These are phyloP conservation scores for Trypethelium eluteriae DNA, from an alignment of 495 filamentous ascomycete species.

Conservation along the genomic window DNA sequence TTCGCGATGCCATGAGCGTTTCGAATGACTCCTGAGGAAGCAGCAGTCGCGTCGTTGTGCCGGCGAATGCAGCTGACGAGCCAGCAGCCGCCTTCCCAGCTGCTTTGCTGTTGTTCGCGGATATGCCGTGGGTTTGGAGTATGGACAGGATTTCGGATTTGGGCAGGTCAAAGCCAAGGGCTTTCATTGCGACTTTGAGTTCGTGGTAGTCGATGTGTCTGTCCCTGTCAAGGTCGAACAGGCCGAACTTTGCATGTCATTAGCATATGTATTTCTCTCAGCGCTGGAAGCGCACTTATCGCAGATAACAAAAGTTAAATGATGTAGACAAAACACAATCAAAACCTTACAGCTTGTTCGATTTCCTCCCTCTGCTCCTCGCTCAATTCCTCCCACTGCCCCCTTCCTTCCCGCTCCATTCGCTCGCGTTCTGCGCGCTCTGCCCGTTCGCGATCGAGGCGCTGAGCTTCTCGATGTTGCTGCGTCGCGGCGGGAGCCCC, in stretches of 20 bases:
- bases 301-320: conserved; percentile 4
- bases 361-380: conserved; percentile 88
- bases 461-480: conserved; percentile 33
- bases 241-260: conserved; percentile 60
- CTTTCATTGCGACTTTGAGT: conserved; percentile 94
- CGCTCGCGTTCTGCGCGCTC: conserved; percentile 39
- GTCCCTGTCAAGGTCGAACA: conserved; percentile 97
- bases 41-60: conserved; percentile 45
- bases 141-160: conserved; percentile 73
- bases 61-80: conserved; percentile 25
- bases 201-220: conserved; percentile 92
- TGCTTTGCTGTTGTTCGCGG: conserved; percentile 41
- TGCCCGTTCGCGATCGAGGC: conserved; percentile 34
- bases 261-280: conserved; percentile 12
- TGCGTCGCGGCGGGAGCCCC: conserved; percentile 23
- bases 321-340: not conserved
- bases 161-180: conserved; percentile 83
- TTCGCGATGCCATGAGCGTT: conserved; percentile 68
- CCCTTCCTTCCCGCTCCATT: conserved; percentile 30
- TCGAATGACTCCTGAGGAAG: conserved; percentile 69
- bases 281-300: too few relatives aligned
- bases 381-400: conserved; percentile 46
- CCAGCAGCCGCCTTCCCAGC: conserved; percentile 22
- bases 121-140: conserved; percentile 59
- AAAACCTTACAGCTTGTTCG: conserved; percentile 60